phyloP scores from a whole-genome alignment of 2,329 filamentous ascomycete genomes.

The Fusarium odoratissimum region DNA sequence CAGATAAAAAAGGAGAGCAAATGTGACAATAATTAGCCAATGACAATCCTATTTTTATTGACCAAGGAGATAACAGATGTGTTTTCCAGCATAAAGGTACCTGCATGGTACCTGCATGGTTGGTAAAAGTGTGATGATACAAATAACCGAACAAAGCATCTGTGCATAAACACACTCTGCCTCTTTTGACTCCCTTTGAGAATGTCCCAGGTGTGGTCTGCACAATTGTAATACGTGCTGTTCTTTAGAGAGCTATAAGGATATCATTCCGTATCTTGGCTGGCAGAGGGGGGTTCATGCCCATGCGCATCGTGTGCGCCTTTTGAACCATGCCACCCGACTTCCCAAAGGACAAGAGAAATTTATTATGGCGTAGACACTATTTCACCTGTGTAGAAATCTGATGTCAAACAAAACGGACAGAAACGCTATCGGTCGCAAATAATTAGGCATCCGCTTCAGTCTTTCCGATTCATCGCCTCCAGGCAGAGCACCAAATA shows the following conservation, averaged over 20 bases:
- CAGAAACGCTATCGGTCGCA: background rate
- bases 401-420: background rate
- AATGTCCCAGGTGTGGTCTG: fast-evolving
- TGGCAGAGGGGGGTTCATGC: background rate
- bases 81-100: background rate
- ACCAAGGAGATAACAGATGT: background rate
- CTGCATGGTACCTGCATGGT: background rate
- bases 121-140: background rate
- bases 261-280: fast-evolving
- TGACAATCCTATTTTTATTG: fast-evolving
- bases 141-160: background rate
- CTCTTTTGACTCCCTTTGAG: background rate
- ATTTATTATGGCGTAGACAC: fast-evolving
- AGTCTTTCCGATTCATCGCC: fast-evolving
- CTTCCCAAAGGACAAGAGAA: fast-evolving
- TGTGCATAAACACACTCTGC: background rate
- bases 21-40: background rate
- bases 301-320: too few species aligned
- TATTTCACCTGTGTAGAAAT: fast-evolving
- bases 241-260: background rate
- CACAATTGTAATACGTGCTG: background rate
- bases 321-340: fast-evolving
- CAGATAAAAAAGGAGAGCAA: background rate
- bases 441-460: background rate
- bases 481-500: background rate